Evolutionary conservation across 2,329 filamentous ascomycete genomes (phyloP), one percentile per base, ranked within the genome.

Genomic region (Ascochyta fabae): DNA sequence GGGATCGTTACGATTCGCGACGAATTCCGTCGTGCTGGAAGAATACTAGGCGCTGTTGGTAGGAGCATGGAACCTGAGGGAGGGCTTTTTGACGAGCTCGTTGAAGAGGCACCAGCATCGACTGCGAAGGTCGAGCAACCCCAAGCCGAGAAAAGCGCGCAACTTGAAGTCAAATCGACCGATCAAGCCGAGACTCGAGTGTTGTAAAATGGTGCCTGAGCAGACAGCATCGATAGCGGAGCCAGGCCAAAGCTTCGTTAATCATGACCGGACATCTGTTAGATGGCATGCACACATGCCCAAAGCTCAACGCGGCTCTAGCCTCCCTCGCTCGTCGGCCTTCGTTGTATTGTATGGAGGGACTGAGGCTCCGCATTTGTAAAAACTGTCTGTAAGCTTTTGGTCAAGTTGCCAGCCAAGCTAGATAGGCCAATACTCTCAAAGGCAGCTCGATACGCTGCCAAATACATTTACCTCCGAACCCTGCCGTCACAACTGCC

Each of bases 1-100:
- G 91, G 92, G 2, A 91, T 96, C 60, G 88, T 91, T 1, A 84
- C 88, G 0, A 95, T 96, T 56, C 83, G 91, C 36, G 89, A 95
- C 65, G 92, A 96, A 75, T 95, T 96, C 68, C 84, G 91, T 16
- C 84, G 92, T 19, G 91, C 91, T 3, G 90, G 90, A 85, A 80
- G 84, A 33, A 88, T 96, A 54, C 40, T 75, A 24, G 53, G 57
- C 16, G 67, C 65, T 19, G 52, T 75, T 15, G 72, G 72, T 2
- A 63, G 61, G 41, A 62, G 59, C 0, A 23, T 46, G 47, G 34
- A 54, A 26, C 69, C 71, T 13, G 70, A 75, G 58, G 74, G 70
- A 10, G 71, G 68, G 0, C 50, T 77, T 13, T 75, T 76, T 34
- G 74, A 75, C 46, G 69, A 72, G 40, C 61, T 76, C 12, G 55